Percentiles rank a stretch among this genome's conserved stretches.
phyloP scores from a whole-genome alignment of 257 asterid genomes.

The Vinca minor region DNA sequence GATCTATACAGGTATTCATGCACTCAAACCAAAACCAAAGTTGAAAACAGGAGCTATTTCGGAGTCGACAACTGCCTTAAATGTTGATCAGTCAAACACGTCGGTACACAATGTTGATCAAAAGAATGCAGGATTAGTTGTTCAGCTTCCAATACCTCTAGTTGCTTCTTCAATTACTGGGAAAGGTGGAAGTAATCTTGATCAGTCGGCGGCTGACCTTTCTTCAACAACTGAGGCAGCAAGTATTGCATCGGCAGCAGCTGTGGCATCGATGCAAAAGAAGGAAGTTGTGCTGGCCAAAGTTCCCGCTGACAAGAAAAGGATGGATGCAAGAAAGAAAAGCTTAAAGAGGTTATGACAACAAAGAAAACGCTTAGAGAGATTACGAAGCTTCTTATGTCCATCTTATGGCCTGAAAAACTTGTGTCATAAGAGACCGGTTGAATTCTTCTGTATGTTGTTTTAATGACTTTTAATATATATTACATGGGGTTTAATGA shows the following conservation, averaged over 20 bases:
- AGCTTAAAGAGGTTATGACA: slow-evolving; percentile 35
- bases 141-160: slow-evolving; percentile 36
- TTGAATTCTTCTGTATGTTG: too few species aligned
- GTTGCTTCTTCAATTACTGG: slow-evolving; percentile 36
- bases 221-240: slow-evolving; percentile 37
- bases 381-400: slow-evolving; percentile 53
- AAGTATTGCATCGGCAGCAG: slow-evolving; percentile 37
- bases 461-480: too few species aligned
- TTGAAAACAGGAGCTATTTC: slow-evolving; percentile 66
- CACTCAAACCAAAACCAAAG: slow-evolving; percentile 64
- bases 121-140: slow-evolving; percentile 40
- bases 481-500: too few species aligned
- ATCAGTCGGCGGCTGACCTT: slow-evolving; percentile 26
- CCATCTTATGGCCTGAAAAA: too few species aligned
- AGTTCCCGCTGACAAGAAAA: slow-evolving; percentile 68
- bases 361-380: slow-evolving; percentile 73
- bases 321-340: slow-evolving; percentile 87
- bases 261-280: slow-evolving; percentile 39
- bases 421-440: too few species aligned
- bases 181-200: slow-evolving; percentile 51
- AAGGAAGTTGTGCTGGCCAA: slow-evolving; percentile 51
- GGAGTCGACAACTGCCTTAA: slow-evolving; percentile 50
- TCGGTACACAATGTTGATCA: slow-evolving; percentile 45
- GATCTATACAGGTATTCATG: slow-evolving; percentile 80
- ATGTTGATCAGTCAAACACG: slow-evolving; percentile 49